Conservation (phyloP, 2,329 filamentous ascomycete species). For the Ascochyta rabiei region DNA sequence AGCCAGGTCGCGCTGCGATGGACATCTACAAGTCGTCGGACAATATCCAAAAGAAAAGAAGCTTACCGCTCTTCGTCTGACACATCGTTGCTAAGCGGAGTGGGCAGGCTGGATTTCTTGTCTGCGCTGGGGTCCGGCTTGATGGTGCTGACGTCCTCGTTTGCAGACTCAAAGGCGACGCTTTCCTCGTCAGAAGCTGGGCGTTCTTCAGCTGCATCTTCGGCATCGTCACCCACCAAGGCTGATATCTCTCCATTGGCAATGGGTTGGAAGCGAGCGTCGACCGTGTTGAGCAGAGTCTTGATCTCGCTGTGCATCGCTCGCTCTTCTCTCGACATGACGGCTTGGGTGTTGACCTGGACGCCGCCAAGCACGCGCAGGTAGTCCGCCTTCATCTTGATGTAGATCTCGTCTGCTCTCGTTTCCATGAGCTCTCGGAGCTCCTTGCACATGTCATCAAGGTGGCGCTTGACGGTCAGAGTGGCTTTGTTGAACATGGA, state of each 20-base stretch:
- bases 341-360: constrained; percentile 6
- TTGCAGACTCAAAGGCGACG: constrained; percentile 6
- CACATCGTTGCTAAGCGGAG: constrained; percentile 2
- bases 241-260: constrained; percentile 22
- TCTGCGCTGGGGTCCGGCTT: background rate
- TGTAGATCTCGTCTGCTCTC: constrained; percentile 53
- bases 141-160: constrained; percentile 9
- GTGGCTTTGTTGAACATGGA: constrained; percentile 59
- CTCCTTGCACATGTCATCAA: constrained; percentile 52
- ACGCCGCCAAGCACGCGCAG: constrained; percentile 41
- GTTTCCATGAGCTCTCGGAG: constrained; percentile 53
- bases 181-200: constrained; percentile 6
- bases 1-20: no score
- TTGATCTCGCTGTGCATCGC: constrained; percentile 24
- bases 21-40: no score
- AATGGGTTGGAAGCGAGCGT: constrained; percentile 32
- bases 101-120: background rate
- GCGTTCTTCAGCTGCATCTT: background rate
- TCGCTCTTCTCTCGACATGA: constrained; percentile 22
- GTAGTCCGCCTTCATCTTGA: constrained; percentile 48
- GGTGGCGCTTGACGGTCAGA: constrained; percentile 47
- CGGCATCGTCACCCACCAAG: background rate
- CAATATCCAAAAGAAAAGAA: no score
- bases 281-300: constrained; percentile 21
- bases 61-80: constrained; percentile 13